Evolutionary conservation across 441 rosid species (phyloP), one percentile per base, ranked within the genome.

Genomic region (Omphalea diandra): DNA sequence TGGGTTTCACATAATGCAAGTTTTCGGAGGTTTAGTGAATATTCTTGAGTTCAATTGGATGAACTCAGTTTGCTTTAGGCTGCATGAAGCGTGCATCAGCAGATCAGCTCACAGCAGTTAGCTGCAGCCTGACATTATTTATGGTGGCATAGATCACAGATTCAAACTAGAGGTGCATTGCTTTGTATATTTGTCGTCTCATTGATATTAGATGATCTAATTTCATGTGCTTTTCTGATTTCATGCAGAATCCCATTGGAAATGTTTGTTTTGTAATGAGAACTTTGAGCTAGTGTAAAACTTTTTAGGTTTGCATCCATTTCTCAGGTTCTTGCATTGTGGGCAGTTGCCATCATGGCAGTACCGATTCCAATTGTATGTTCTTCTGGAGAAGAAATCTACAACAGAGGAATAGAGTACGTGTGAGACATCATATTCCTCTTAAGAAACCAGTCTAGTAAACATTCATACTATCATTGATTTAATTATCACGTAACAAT

Each of bases 241-340:
- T 32, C 11, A 59, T 75, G 76, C 77, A 82, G 71, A 63, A 65
- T 58, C 47, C 32, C 44, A 15, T 56, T 58, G 56, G 70, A 59
- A 54, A 47, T 59, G 63, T 29, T 68, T 66, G 65, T 65, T 62
- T n/a, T 62, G 72, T 47, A 31, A 38, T 63, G 68, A 44, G 68
- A 67, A 63, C 15, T 49, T 69, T 33, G 46, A 50, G 73, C 11
- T 36, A 62, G 33, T 63, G 44, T 71, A 36, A 60, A 68, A 11
- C 50, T 43, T 33, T 52, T 35, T 29, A 54, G 72, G 52, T 73
- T 46, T 65, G 44, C 61, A 29, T 26, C 26, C 18, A 18, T 31
- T 47, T 67, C 52, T 44, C 70, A 38, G 32, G 47, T 17, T 52
- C 22, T 36, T 24, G 60, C 38, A 38, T 53, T 15, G 32, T n/a